These are phyloP conservation scores for Emericellopsis atlantica DNA, from an alignment of 2,329 filamentous ascomycete genomes.

Conservation along the genomic window DNA sequence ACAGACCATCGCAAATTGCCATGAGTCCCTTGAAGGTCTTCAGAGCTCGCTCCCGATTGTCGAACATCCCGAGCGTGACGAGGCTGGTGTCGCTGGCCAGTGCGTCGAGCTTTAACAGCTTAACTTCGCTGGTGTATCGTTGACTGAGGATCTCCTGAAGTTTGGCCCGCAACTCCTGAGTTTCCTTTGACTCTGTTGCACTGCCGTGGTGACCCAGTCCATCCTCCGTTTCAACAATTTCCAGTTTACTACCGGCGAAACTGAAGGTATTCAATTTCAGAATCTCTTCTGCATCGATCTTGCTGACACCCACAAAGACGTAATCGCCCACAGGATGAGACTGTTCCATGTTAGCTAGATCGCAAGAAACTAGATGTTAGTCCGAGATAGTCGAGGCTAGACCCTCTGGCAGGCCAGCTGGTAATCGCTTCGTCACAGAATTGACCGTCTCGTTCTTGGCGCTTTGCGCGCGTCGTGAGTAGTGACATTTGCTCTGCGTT, in stretches of 20 bases:
- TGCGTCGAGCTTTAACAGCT: slow-evolving; percentile 72
- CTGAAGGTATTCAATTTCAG: slow-evolving; percentile 54
- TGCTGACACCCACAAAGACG: slow-evolving; percentile 53
- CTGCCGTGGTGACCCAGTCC: slow-evolving; percentile 16
- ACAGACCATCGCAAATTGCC: slow-evolving; percentile 68
- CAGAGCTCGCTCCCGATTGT: slow-evolving; percentile 53
- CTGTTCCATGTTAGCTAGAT: slow-evolving; percentile 53
- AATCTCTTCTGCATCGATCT: slow-evolving; percentile 51
- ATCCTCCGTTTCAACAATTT: slow-evolving; percentile 37
- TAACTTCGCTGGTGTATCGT: slow-evolving; percentile 59
- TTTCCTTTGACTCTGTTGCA: slow-evolving; percentile 33
- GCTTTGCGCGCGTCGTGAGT: background rate
- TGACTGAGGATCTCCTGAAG: slow-evolving; percentile 59
- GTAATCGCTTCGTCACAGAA: no score
- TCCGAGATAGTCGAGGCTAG: background rate
- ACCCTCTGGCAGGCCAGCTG: background rate
- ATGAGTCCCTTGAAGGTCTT: slow-evolving; percentile 92
- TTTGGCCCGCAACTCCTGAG: slow-evolving; percentile 52
- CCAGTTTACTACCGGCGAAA: slow-evolving; percentile 54
- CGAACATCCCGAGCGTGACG: slow-evolving; percentile 63
- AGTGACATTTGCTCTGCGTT: background rate
- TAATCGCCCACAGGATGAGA: slow-evolving; percentile 57
- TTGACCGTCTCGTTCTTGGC: no score
- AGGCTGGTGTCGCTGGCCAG: slow-evolving; percentile 63
- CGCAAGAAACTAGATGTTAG: background rate